These are phyloP conservation scores for Cladosporium colombiae DNA, from an alignment of 2,329 filamentous ascomycete species.

Conservation along the genomic window DNA sequence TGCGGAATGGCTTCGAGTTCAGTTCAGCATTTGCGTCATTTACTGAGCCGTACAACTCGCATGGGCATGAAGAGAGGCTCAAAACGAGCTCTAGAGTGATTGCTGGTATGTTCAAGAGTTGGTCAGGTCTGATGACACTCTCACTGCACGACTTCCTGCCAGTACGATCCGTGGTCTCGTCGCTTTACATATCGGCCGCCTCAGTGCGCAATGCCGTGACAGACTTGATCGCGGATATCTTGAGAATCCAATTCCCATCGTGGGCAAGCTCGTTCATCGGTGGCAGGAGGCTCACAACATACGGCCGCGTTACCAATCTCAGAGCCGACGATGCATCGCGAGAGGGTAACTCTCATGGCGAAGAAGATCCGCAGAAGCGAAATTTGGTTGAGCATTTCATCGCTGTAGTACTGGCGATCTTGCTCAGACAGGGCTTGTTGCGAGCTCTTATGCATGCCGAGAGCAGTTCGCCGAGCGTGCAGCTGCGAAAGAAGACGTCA, in stretches of 20 bases:
- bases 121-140: conserved; percentile 86
- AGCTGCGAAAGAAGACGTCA: conserved; percentile 83
- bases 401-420: conserved; percentile 78
- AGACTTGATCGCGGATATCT: conserved; percentile 78
- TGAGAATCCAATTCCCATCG: conserved; percentile 88
- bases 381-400: conserved; percentile 95
- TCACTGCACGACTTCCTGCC: conserved; percentile 86
- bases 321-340: conserved; percentile 60
- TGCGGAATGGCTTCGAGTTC: conserved; percentile 86
- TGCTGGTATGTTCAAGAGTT: conserved; percentile 84
- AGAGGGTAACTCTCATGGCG: conserved; percentile 57
- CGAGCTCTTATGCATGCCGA: conserved; percentile 60
- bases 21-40: conserved; percentile 86
- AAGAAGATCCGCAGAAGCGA: conserved; percentile 63
- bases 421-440: conserved; percentile 76
- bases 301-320: conserved; percentile 87
- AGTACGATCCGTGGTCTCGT: conserved; percentile 74
- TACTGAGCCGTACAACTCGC: conserved; percentile 70
- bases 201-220: conserved; percentile 73
- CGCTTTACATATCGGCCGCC: conserved; percentile 60
- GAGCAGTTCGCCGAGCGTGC: conserved; percentile 66
- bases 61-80: conserved; percentile 62
- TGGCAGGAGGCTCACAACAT: conserved; percentile 88
- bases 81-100: conserved; percentile 93
- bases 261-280: conserved; percentile 97